These are phyloP conservation scores for Aspergillus oerlinghausenensis DNA, from an alignment of 2,329 filamentous ascomycete genomes.

Conservation along the genomic window DNA sequence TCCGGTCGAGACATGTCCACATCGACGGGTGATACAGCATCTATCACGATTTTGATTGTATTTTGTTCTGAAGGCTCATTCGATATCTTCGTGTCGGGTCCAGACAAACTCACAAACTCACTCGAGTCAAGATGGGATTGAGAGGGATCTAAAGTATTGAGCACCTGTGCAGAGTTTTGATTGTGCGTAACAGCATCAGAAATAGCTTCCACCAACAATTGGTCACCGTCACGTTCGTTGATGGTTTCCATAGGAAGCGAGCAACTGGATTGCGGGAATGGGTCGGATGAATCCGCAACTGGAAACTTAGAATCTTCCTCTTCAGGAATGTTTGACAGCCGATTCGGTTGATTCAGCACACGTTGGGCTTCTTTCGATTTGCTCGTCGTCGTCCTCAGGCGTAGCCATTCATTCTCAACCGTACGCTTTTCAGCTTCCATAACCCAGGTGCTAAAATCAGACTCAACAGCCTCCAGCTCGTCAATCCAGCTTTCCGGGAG, in stretches of 20 bases:
- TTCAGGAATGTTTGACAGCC: slow-evolving; percentile 1
- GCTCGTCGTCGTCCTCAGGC: slow-evolving; percentile 13
- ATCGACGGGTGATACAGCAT: not conserved
- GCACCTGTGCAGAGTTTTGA: not conserved
- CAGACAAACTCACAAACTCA: not conserved
- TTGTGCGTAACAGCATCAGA: not conserved
- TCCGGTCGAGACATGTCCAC: not conserved
- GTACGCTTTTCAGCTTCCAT: slow-evolving; percentile 70
- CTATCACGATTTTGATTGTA: not conserved
- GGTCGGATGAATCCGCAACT: not conserved
- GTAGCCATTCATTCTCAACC: slow-evolving; percentile 58
- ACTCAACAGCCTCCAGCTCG: slow-evolving; percentile 73
- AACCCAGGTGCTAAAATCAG: slow-evolving; percentile 74
- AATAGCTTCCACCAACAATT: slow-evolving; percentile 1
- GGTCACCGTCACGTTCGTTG: slow-evolving; percentile 14
- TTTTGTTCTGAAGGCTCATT: not conserved
- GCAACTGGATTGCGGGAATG: slow-evolving; percentile 7
- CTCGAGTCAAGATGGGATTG: not conserved
- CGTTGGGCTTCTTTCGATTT: not conserved
- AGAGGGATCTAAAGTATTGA: not conserved
- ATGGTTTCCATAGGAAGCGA: slow-evolving; percentile 20
- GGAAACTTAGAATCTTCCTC: not conserved
- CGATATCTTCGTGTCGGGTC: not conserved
- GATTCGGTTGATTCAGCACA: not conserved
- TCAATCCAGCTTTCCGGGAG: slow-evolving; percentile 86